Conservation (phyloP, 2,329 filamentous ascomycete genomes). For the Onygenales sp. region DNA sequence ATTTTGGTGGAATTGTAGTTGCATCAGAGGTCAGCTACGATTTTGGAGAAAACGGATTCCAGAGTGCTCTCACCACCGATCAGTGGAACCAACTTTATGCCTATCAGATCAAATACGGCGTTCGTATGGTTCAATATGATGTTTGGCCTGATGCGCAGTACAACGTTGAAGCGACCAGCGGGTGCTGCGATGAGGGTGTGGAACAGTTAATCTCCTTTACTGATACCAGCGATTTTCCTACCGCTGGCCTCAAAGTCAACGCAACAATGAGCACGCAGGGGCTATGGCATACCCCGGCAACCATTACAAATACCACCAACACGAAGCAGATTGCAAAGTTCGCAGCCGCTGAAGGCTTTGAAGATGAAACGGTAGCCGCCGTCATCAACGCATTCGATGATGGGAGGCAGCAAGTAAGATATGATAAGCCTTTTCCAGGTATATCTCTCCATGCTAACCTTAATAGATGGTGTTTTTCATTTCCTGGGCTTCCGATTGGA, state of each 20-base stretch:
- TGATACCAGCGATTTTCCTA: conserved; percentile 44
- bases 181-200: conserved; percentile 40
- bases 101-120: conserved; percentile 50
- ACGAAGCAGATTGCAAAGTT: conserved; percentile 49
- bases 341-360: conserved; percentile 33
- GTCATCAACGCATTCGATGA: conserved; percentile 50
- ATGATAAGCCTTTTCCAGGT: background rate
- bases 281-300: conserved; percentile 51
- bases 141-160: conserved; percentile 45
- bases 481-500: conserved; percentile 43
- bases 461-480: conserved; percentile 53
- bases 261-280: conserved; percentile 41
- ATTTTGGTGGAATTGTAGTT: conserved; percentile 51
- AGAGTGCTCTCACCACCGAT: conserved; percentile 44
- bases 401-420: conserved; percentile 34
- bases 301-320: conserved; percentile 43
- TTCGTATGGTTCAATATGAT: conserved; percentile 52
- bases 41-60: conserved; percentile 36
- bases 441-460: background rate
- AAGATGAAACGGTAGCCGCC: conserved; percentile 39
- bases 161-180: conserved; percentile 32
- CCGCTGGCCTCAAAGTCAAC: conserved; percentile 43
- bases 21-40: conserved; percentile 47
- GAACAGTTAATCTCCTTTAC: conserved; percentile 47
- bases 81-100: conserved; percentile 49